A percentile compares a stretch with the other conserved stretches of the same genome.
phyloP scores from a whole-genome alignment of 2,329 filamentous ascomycete species.

The Pyrenophora tritici-repentis region DNA sequence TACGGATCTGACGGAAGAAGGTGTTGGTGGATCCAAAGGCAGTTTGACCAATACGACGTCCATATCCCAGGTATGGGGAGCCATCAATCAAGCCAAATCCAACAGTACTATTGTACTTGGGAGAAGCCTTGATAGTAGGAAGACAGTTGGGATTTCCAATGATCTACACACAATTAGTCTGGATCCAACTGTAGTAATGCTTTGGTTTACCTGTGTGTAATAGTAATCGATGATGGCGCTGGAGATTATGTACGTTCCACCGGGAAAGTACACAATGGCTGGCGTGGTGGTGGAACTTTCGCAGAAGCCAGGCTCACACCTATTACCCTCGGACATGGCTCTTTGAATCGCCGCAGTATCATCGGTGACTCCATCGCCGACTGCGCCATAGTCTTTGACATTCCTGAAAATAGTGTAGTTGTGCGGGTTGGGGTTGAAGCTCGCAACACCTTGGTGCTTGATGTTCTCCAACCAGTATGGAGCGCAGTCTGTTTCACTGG shows the following conservation, averaged over 20 bases:
- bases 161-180: conserved; percentile 41
- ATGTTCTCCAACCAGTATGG: conserved; percentile 51
- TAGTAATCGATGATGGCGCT: conserved; percentile 66
- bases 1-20: conserved; percentile 68
- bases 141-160: conserved; percentile 64
- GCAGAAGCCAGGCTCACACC: conserved; percentile 51
- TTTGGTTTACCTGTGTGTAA: conserved; percentile 56
- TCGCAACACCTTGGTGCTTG: conserved; percentile 48
- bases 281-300: conserved; percentile 57
- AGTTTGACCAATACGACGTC: conserved; percentile 34
- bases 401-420: conserved; percentile 51
- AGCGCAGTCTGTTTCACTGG: conserved; percentile 29
- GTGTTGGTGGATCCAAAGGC: conserved; percentile 61
- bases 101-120: conserved; percentile 51
- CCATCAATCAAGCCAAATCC: conserved; percentile 64
- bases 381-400: conserved; percentile 51
- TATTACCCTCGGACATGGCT: conserved; percentile 48
- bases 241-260: conserved; percentile 64
- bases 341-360: conserved; percentile 61
- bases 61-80: conserved; percentile 54
- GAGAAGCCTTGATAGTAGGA: conserved; percentile 60
- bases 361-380: conserved; percentile 42
- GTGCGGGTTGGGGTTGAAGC: conserved; percentile 46
- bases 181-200: not conserved
- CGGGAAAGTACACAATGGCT: conserved; percentile 62